Conservation (phyloP, 768 basidiomycete species). For the Auriscalpium vulgare region DNA sequence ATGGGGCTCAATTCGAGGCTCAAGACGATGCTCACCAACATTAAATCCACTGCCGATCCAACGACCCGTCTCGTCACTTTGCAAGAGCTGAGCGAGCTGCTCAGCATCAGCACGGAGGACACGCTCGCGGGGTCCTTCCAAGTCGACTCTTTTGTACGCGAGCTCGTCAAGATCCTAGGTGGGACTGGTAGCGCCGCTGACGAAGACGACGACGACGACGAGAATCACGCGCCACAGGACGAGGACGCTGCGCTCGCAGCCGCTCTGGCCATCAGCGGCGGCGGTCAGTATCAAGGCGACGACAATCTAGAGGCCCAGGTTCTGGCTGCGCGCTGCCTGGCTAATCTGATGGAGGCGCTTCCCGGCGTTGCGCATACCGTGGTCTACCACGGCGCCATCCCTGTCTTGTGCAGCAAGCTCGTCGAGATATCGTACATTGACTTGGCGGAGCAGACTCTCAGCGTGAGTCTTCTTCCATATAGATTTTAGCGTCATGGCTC, state of each 20-base stretch:
- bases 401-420: conserved; percentile 93
- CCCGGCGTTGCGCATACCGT: conserved; percentile 97
- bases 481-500: conserved; percentile 7
- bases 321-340: conserved; percentile 91
- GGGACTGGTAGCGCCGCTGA: conserved; percentile 64
- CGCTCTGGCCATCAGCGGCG: conserved; percentile 75
- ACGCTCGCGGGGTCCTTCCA: conserved; percentile 95
- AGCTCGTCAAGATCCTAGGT: conserved; percentile 85
- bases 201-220: conserved; percentile 63
- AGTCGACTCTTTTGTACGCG: conserved; percentile 85
- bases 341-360: conserved; percentile 98
- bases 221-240: conserved; percentile 52
- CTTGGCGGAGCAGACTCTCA: conserved; percentile 94
- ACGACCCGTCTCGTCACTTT: conserved; percentile 83
- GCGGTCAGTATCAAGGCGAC: conserved; percentile 61
- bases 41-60: conserved; percentile 77
- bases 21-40: conserved; percentile 84
- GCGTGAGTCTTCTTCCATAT: conserved; percentile 50
- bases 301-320: conserved; percentile 92
- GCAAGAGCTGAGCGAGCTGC: conserved; percentile 89
- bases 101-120: conserved; percentile 96
- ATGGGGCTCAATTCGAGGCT: conserved; percentile 79
- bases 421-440: conserved; percentile 98
- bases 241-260: conserved; percentile 88
- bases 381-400: conserved; percentile 97